These are phyloP conservation scores for Capronia americana DNA, from an alignment of 2,329 filamentous ascomycete genomes.

Conservation along the genomic window DNA sequence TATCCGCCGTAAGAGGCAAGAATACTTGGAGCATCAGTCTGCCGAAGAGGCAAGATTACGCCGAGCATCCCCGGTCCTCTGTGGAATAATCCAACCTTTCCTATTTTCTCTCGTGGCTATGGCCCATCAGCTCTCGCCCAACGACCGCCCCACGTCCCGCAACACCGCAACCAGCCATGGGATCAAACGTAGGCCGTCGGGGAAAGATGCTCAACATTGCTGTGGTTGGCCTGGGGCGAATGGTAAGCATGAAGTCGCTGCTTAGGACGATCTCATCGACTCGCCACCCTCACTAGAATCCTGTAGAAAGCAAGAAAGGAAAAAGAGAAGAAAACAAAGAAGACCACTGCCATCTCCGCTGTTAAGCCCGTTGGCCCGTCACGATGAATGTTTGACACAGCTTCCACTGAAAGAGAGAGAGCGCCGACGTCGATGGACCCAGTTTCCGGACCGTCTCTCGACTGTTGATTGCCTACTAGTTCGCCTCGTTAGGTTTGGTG, in stretches of 20 bases:
- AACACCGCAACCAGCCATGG: neutral
- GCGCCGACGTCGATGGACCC: neutral
- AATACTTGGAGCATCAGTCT: neutral
- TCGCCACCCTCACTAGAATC: slow-evolving; percentile 41
- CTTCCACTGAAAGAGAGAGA: neutral
- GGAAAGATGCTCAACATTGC: slow-evolving; percentile 51
- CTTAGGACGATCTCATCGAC: slow-evolving; percentile 50
- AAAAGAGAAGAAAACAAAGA: neutral
- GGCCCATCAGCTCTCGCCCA: neutral
- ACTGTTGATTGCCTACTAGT: too few relatives aligned
- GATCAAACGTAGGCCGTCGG: neutral
- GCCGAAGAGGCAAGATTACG: neutral
- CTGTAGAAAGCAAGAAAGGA: neutral
- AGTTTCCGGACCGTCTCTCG: neutral
- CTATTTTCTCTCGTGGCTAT: neutral
- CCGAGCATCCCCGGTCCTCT: too few relatives aligned
- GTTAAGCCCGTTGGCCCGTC: neutral
- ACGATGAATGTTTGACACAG: neutral
- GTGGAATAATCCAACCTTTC: too few relatives aligned
- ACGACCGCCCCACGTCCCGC: neutral
- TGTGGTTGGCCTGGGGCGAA: slow-evolving; percentile 58
- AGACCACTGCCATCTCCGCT: neutral
- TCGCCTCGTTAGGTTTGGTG: too few relatives aligned
- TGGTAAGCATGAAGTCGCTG: slow-evolving; percentile 44
- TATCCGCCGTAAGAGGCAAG: neutral